phyloP scores from a whole-genome alignment of 306 rosid species.

The Canavalia ensiformis region DNA sequence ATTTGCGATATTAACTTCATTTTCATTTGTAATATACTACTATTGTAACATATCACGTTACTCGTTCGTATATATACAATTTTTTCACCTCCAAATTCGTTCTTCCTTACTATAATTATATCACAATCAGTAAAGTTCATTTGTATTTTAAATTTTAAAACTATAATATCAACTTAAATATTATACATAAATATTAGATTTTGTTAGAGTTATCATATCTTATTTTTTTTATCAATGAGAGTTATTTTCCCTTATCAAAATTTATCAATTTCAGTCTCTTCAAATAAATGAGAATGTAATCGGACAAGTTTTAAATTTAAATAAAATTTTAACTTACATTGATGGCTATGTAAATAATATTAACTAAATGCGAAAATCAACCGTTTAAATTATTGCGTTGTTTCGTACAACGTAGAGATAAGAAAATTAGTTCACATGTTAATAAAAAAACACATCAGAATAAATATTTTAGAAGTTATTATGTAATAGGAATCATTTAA shows the following conservation, averaged over 20 bases:
- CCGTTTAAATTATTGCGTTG: neutral
- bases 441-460: too few relatives aligned
- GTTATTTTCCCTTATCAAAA: neutral
- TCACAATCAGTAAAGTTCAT: neutral
- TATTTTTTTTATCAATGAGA: neutral
- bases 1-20: too few relatives aligned
- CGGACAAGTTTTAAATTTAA: too few relatives aligned
- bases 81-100: too few relatives aligned
- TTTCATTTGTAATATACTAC: too few relatives aligned
- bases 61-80: too few relatives aligned
- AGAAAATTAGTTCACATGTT: neutral
- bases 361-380: neutral
- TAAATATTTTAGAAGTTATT: too few relatives aligned
- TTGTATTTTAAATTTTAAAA: neutral
- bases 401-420: neutral
- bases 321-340: neutral
- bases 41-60: too few relatives aligned
- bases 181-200: neutral
- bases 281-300: neutral
- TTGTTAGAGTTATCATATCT: neutral
- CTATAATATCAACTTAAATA: neutral
- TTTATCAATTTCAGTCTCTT: neutral
- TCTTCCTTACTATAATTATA: neutral
- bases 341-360: neutral
- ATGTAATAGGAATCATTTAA: too few relatives aligned